A percentile compares a stretch with the other conserved stretches of the same genome.
These are phyloP conservation scores for Citrullus colocynthis DNA, from an alignment of 306 rosid species.

Conservation along the genomic window DNA sequence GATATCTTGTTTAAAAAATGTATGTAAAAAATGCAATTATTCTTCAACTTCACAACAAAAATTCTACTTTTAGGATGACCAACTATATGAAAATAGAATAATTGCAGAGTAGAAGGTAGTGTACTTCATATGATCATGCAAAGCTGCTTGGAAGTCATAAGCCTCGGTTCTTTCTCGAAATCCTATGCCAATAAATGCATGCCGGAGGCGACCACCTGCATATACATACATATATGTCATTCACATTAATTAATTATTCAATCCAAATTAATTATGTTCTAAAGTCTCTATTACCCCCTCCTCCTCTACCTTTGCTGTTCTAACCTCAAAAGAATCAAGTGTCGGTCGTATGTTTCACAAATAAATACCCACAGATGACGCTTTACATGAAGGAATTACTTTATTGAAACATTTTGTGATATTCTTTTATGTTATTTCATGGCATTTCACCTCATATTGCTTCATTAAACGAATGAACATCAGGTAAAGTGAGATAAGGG, in stretches of 20 bases:
- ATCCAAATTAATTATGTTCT: background rate
- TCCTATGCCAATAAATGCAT: slow-evolving; percentile 94
- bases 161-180: slow-evolving; percentile 97
- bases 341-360: background rate
- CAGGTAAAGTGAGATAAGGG: background rate
- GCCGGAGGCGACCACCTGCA: slow-evolving; percentile 82
- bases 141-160: slow-evolving; percentile 95
- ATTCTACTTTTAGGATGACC: background rate
- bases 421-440: background rate
- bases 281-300: background rate
- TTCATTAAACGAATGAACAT: background rate
- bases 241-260: background rate
- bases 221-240: background rate
- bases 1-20: slow-evolving; percentile 37
- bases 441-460: background rate
- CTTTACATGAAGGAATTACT: background rate
- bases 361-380: background rate
- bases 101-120: slow-evolving; percentile 16
- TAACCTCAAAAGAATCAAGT: background rate
- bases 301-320: background rate
- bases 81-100: background rate
- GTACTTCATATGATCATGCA: slow-evolving; percentile 95
- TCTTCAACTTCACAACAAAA: background rate
- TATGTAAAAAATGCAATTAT: background rate
- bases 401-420: background rate